A percentile compares a stretch with the other conserved stretches of the same genome.
Conservation (phyloP, 768 basidiomycete genomes). For the Dictyophora rubrovolvata region DNA sequence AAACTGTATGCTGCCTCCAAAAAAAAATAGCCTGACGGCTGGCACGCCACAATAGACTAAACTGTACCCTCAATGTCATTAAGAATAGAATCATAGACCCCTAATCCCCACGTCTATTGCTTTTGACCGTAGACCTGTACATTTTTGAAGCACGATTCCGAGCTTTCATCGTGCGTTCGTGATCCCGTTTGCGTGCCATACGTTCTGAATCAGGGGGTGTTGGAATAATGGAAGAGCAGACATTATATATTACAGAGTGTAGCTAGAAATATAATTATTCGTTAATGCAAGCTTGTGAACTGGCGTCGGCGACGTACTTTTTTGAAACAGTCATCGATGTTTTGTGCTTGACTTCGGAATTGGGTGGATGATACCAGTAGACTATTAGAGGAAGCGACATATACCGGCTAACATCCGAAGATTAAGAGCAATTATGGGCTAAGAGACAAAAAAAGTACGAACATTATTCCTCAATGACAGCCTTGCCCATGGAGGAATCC, state of each 20-base stretch:
- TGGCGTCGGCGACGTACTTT: conserved; percentile 42
- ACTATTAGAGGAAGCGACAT: conserved; percentile 56
- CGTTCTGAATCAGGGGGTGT: conserved; percentile 48
- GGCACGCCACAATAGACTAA: neutral
- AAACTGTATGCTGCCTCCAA: no score
- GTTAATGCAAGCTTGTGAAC: neutral
- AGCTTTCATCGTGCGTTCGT: conserved; percentile 37
- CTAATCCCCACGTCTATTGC: conserved; percentile 21
- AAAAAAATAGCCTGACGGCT: no score
- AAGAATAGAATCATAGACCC: conserved; percentile 7
- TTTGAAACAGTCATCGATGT: conserved; percentile 57
- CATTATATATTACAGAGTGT: conserved; percentile 37
- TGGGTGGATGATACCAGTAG: conserved; percentile 60
- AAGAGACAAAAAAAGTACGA: conserved; percentile 17
- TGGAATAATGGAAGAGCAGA: conserved; percentile 37
- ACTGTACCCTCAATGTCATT: conserved; percentile 24
- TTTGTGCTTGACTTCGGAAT: conserved; percentile 69
- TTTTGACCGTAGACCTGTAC: conserved; percentile 35
- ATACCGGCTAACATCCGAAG: conserved; percentile 38
- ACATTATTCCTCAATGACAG: conserved; percentile 39
- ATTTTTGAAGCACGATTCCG: conserved; percentile 42
- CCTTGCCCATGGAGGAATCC: conserved; percentile 65
- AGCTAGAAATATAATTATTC: conserved; percentile 28
- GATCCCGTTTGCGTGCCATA: conserved; percentile 39
- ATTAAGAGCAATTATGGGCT: neutral